Evolutionary conservation across 108 stramenopile species (phyloP), one percentile per base, ranked within the genome.

Genomic region (Schizochytrium sp.): DNA sequence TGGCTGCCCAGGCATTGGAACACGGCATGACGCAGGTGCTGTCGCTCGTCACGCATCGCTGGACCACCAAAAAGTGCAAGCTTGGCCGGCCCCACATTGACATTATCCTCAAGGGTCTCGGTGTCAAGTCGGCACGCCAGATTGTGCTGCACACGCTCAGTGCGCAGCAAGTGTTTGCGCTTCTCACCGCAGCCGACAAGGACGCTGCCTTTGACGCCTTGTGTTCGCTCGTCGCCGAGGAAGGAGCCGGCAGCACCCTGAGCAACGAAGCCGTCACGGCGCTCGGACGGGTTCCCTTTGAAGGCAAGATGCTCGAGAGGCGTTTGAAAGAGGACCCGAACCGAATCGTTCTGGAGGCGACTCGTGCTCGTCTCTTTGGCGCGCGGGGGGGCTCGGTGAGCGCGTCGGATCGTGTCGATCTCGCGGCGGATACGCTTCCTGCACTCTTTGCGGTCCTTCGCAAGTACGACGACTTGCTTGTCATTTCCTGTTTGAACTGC

Each of bases 251-350:
- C 6, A 47, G 51, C 25, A 12, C 76, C 6, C 51, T 83, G 48
- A 83, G 76, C 76, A 23, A 83, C 76, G 76, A 83, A 23, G 76
- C 76, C 76, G 28, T 83, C 51, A n/a, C 45, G 45, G 76, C 76
- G 5, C n/a, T 83, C 48, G 48, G 76, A 21, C 48, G 45, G 10
- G 51, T 83, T 83, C 76, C 76, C 51, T 83, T 83, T 83, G 45
- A 47, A 6, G 76, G 76, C 6, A 23, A 83, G 23, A 47, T 83
- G 48, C 45, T 83, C 76, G 5, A 53, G 48, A 34, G 0, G 18
- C 45, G 51, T 47, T 28, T 83, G 45, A 47, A 16, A 6, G n/a
- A 21, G 23, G 51, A 83, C 16, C 76, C 45, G n/a, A 47, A 53
- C 76, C 45, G 48, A 8, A 53, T 83, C 51, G 48, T 83, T 12